Evolutionary conservation across 495 filamentous ascomycete genomes (phyloP).

Genomic region (Beverwykella pulmonaria): DNA sequence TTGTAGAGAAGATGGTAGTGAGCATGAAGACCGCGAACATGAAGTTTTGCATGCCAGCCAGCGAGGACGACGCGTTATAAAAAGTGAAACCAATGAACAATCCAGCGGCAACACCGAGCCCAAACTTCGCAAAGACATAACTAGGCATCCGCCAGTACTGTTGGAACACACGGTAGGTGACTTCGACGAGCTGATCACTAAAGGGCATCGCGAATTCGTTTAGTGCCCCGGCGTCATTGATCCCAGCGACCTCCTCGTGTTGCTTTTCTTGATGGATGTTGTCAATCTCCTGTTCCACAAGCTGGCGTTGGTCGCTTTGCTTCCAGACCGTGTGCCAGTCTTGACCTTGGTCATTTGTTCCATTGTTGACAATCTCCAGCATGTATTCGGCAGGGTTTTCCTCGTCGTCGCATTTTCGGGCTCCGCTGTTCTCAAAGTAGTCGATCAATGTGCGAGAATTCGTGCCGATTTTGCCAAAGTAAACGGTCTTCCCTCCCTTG

Average conservation of each 20-base stretch:
- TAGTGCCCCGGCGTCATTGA: constrained; percentile 35
- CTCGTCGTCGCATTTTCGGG: constrained; percentile 65
- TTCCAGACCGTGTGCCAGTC: constrained; percentile 26
- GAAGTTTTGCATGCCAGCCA: constrained; percentile 52
- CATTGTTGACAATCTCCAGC: constrained; percentile 59
- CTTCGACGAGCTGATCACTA: constrained; percentile 54
- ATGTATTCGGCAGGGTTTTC: constrained; percentile 94
- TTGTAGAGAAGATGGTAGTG: constrained; percentile 73
- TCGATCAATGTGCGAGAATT: constrained; percentile 68
- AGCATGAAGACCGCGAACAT: constrained; percentile 88
- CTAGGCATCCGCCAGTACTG: constrained; percentile 86
- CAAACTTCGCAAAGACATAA: constrained; percentile 74
- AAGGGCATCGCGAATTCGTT: constrained; percentile 44
- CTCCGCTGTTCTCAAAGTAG: constrained; percentile 82
- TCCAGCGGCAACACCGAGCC: constrained; percentile 54
- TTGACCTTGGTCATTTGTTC: not conserved
- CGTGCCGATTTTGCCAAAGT: constrained; percentile 86
- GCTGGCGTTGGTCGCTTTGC: constrained; percentile 49
- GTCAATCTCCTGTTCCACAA: constrained; percentile 64
- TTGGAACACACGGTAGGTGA: constrained; percentile 69
- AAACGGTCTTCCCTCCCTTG: constrained; percentile 78
- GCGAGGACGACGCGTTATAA: constrained; percentile 44
- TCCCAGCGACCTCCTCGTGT: constrained; percentile 37
- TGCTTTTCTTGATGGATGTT: constrained; percentile 17
- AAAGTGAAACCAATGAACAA: constrained; percentile 82